Evolutionary conservation across 2,329 filamentous ascomycete species (phyloP).

Genomic region (Trichophyton equinum): DNA sequence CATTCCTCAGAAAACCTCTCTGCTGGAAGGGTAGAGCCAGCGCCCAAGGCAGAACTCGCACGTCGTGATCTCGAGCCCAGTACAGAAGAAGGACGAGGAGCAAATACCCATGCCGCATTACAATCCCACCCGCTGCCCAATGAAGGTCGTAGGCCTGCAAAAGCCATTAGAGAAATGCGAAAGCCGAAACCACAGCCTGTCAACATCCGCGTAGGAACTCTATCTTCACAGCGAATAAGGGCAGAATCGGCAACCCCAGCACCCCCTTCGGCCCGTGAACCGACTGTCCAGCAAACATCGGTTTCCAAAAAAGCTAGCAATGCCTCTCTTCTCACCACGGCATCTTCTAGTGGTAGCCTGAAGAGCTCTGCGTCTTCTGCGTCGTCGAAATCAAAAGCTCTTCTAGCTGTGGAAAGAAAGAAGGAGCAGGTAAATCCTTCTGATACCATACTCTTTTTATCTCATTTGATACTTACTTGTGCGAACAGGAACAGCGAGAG

Average conservation of each 20-base stretch:
- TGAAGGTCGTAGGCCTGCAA: slow-evolving; percentile 31
- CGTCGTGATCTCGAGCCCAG: slow-evolving; percentile 21
- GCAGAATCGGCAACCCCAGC: slow-evolving; percentile 38
- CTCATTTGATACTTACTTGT: background rate
- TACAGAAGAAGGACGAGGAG: slow-evolving; percentile 19
- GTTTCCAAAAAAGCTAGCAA: slow-evolving; percentile 56
- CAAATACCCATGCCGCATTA: slow-evolving; percentile 17
- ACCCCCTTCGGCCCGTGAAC: slow-evolving; percentile 39
- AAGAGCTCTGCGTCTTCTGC: slow-evolving; percentile 53
- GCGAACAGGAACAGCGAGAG: slow-evolving; percentile 56
- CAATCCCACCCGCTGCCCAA: slow-evolving; percentile 23
- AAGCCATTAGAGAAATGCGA: slow-evolving; percentile 32
- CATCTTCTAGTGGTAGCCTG: slow-evolving; percentile 44
- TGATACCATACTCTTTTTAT: background rate
- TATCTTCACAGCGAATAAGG: slow-evolving; percentile 33
- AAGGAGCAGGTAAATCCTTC: slow-evolving; percentile 50
- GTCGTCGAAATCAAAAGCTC: slow-evolving; percentile 53
- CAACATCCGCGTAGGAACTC: slow-evolving; percentile 38
- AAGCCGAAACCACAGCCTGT: slow-evolving; percentile 38
- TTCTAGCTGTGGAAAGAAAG: slow-evolving; percentile 65
- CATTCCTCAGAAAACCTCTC: slow-evolving; percentile 14
- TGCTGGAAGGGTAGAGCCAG: slow-evolving; percentile 18
- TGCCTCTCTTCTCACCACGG: slow-evolving; percentile 45
- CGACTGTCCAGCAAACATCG: slow-evolving; percentile 36
- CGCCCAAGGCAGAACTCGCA: slow-evolving; percentile 16